Evolutionary conservation across 768 basidiomycete species (phyloP).

Genomic region (Filobasidium wieringae): DNA sequence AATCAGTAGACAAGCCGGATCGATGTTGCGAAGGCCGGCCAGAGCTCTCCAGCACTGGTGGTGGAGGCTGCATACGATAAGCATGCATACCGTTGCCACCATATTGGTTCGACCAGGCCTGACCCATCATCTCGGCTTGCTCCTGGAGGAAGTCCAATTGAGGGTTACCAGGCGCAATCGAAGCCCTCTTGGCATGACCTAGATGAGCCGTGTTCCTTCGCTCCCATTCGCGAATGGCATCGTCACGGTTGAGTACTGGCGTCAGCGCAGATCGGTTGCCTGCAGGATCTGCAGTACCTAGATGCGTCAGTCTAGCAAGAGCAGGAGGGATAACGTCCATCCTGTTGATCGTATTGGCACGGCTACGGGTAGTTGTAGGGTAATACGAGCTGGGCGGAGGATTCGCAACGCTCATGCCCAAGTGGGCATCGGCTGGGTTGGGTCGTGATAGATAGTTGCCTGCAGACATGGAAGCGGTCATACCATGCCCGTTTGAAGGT

Average conservation of each 20-base stretch:
- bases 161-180: conserved; percentile 52
- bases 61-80: conserved; percentile 48
- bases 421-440: conserved; percentile 14
- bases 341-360: conserved; percentile 84
- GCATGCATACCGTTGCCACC: conserved; percentile 4
- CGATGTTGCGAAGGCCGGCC: conserved; percentile 44
- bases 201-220: conserved; percentile 61
- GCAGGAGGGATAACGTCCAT: conserved; percentile 92
- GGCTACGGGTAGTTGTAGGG: conserved; percentile 45
- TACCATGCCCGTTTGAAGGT: conserved; percentile 19
- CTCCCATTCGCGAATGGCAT: conserved; percentile 94
- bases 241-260: conserved; percentile 87
- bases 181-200: conserved; percentile 37
- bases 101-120: conserved; percentile 18
- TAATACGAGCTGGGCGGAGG: conserved; percentile 55
- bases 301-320: conserved; percentile 73
- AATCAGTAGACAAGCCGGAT: conserved; percentile 10
- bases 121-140: conserved; percentile 52
- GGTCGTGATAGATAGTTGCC: conserved; percentile 11
- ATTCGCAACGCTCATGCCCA: conserved; percentile 37
- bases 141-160: conserved; percentile 86
- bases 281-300: conserved; percentile 50
- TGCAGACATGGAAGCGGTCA: conserved; percentile 8
- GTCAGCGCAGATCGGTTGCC: conserved; percentile 51
- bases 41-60: conserved; percentile 49